A percentile compares a stretch with the other conserved stretches of the same genome.
Conservation (phyloP, 2,329 filamentous ascomycete genomes). For the Pestalotiopsis sp. region DNA sequence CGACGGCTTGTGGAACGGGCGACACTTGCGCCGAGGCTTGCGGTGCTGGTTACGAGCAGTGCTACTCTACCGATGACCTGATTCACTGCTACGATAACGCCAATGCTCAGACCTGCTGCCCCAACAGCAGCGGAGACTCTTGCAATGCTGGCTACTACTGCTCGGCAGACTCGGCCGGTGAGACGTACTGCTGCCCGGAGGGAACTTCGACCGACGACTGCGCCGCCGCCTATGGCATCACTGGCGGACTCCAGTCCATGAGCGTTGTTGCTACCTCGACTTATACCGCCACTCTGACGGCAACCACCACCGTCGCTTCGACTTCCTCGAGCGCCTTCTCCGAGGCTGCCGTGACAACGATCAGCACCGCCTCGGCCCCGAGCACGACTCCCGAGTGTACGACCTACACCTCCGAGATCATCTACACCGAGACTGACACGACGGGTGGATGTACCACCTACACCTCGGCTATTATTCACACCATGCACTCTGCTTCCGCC, state of each 20-base stretch:
- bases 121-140: conserved; percentile 59
- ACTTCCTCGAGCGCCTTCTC: conserved; percentile 15
- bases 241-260: conserved; percentile 51
- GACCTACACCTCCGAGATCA: conserved; percentile 3
- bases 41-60: conserved; percentile 33
- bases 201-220: conserved; percentile 56
- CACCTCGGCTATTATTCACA: conserved; percentile 12
- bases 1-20: conserved; percentile 30
- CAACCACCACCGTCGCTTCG: conserved; percentile 26
- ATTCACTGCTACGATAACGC: conserved; percentile 62
- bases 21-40: conserved; percentile 36
- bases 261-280: conserved; percentile 37
- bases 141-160: conserved; percentile 66
- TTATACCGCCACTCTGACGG: conserved; percentile 32
- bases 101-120: conserved; percentile 58
- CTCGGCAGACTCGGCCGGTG: conserved; percentile 50
- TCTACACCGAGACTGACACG: neutral
- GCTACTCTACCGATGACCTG: conserved; percentile 40
- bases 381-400: conserved; percentile 1
- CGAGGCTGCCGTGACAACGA: conserved; percentile 15
- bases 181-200: conserved; percentile 65
- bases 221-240: conserved; percentile 50
- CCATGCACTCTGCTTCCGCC: conserved; percentile 14
- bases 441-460: conserved; percentile 14
- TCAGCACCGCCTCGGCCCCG: conserved; percentile 14